Conservation (phyloP, 2,329 filamentous ascomycete species). For the Sclerotinia sclerotiorum region DNA sequence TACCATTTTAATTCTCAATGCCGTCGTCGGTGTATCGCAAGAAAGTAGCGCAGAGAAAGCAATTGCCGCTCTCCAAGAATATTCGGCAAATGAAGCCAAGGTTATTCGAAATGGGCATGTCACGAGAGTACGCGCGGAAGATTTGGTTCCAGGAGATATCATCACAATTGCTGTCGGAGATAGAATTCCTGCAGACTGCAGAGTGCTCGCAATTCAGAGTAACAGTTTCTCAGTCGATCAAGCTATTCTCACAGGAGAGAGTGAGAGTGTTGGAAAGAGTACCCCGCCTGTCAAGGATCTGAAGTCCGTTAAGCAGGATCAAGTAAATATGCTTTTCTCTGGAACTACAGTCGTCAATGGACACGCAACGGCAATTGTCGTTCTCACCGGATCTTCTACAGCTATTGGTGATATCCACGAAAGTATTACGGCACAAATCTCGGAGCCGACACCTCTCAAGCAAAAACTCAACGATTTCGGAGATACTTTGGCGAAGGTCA, state of each 20-base stretch:
- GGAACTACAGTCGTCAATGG: conserved; percentile 96
- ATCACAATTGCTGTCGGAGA: conserved; percentile 86
- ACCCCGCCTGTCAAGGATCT: conserved; percentile 66
- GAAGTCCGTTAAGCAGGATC: conserved; percentile 93
- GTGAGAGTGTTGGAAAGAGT: conserved; percentile 93
- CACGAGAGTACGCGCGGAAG: conserved; percentile 87
- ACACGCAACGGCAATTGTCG: conserved; percentile 86
- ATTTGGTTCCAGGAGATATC: conserved; percentile 92
- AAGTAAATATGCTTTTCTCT: conserved; percentile 97
- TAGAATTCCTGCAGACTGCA: conserved; percentile 91
- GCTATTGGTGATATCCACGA: conserved; percentile 99
- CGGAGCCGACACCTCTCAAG: conserved; percentile 93
- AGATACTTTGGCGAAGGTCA: conserved; percentile 93
- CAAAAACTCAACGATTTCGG: conserved; percentile 99
- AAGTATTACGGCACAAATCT: conserved; percentile 97
- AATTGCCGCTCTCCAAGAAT: conserved; percentile 96
- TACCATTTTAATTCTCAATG: conserved; percentile 94
- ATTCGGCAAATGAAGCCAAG: conserved; percentile 97
- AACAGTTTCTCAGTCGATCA: conserved; percentile 98
- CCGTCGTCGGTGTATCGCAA: conserved; percentile 95
- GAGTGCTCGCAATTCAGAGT: conserved; percentile 85
- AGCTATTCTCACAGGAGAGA: conserved; percentile 95
- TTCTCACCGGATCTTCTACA: conserved; percentile 83
- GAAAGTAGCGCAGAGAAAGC: conserved; percentile 98
- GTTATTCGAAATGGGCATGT: conserved; percentile 77